phyloP scores from a whole-genome alignment of 306 rosid species.

The Purshia tridentata region DNA sequence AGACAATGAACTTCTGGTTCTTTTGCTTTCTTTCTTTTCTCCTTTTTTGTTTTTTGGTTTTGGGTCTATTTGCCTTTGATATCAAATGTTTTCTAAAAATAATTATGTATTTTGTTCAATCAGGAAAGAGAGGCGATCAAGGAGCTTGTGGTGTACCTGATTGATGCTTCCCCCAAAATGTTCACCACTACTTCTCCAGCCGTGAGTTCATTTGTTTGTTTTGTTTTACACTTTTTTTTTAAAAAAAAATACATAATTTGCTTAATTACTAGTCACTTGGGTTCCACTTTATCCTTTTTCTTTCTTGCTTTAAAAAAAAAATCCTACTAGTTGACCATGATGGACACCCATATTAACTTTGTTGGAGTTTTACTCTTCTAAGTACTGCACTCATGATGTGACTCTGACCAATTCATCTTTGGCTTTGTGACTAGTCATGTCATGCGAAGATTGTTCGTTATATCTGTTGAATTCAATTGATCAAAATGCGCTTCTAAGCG shows the following conservation, averaged over 20 bases:
- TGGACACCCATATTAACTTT: neutral
- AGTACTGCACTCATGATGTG: neutral
- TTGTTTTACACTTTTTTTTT: neutral
- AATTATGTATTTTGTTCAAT: neutral
- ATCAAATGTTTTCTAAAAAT: neutral
- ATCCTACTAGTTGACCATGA: neutral
- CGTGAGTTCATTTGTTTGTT: conserved; percentile 36
- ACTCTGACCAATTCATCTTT: neutral
- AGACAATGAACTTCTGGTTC: conserved; percentile 47
- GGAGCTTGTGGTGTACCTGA: conserved; percentile 66
- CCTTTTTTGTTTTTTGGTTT: neutral
- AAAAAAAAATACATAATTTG: neutral
- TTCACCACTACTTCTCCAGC: conserved; percentile 46
- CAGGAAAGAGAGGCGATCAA: conserved; percentile 66
- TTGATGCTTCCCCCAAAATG: conserved; percentile 96
- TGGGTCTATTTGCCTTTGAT: neutral
- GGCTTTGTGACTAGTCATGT: neutral
- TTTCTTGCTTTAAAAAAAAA: neutral
- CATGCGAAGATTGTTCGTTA: neutral
- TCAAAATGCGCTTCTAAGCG: neutral
- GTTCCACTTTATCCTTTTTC: too few species aligned
- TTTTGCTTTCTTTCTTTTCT: neutral
- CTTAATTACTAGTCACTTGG: neutral
- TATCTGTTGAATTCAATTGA: neutral
- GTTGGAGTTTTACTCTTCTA: neutral